A percentile compares a stretch with the other conserved stretches of the same genome.
phyloP scores from a whole-genome alignment of 1,284 basidiomycete genomes.

The Papiliotrema terrestris region DNA sequence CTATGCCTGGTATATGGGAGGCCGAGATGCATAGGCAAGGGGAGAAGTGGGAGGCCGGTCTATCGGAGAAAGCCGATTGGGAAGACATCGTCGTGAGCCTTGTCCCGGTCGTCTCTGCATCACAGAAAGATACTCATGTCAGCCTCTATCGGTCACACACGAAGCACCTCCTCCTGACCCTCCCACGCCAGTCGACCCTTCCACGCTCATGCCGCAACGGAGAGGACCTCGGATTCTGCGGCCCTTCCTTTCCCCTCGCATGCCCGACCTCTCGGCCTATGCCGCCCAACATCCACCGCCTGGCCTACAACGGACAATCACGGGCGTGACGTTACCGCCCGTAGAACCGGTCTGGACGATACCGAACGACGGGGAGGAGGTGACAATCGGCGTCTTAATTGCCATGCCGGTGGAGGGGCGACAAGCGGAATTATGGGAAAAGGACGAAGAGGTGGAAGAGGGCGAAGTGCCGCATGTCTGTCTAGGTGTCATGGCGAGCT shows the following conservation, averaged over 20 bases:
- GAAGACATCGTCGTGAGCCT: conserved; percentile 22
- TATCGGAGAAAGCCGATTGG: conserved; percentile 10
- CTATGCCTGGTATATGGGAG: conserved; percentile 42
- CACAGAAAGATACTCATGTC: conserved; percentile 4
- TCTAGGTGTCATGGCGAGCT: conserved; percentile 30
- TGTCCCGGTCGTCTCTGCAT: not conserved
- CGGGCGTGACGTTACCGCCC: conserved; percentile 2
- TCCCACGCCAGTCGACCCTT: not conserved
- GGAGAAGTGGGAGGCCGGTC: conserved; percentile 8
- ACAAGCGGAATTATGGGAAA: conserved; percentile 15
- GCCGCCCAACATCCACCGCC: conserved; percentile 1
- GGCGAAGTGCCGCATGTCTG: conserved; percentile 34
- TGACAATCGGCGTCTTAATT: conserved; percentile 38
- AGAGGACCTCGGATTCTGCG: conserved; percentile 7
- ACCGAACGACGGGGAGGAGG: conserved; percentile 23
- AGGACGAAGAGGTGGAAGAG: conserved; percentile 19
- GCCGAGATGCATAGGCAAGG: conserved; percentile 27
- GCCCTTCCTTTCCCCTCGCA: conserved; percentile 11
- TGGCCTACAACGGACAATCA: not conserved
- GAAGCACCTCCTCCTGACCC: conserved; percentile 2
- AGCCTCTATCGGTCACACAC: not conserved
- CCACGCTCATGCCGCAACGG: not conserved
- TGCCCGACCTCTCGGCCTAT: not conserved
- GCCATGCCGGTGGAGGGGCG: conserved; percentile 31
- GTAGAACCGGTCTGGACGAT: conserved; percentile 8